Base-by-base conservation (phyloP, 495 filamentous ascomycete species). In the Margaritispora aquatica region DNA sequence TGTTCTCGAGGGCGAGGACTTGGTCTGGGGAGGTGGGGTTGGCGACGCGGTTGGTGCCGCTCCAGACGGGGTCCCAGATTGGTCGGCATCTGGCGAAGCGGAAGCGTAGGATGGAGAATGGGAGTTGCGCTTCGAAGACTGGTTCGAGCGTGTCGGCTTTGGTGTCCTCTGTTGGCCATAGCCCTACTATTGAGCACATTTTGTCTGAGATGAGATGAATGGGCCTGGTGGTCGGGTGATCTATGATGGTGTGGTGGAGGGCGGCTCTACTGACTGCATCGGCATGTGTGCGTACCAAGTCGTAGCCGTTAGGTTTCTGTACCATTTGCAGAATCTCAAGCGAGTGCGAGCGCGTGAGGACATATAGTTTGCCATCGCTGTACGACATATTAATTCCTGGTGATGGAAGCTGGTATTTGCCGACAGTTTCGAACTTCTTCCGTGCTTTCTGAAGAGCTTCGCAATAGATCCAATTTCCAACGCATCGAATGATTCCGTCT, bases 81-180 rank as follows among this genome's bases (percentile, higher is more conserved):
- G 81, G 78, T 36, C 77, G 73, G 24, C 69, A 72, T 48, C 72
- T 63, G 2, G 72, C 76, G 17, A 63, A 69, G 2, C 72, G 68
- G 51, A 87, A 77, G 46, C 70, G 73, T 5, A 78, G 70, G 29
- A 87, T 70, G 1, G 81, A 80, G 1, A 65, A 63, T 2, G 70
- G 68, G 15, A 87, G 69, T 36, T 76, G 66, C 7, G 75, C 81
- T 60, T 80, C 74, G 49, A 84, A 80, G 2, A 84, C 54, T 9
- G 77, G 47, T 2, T 63, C 51, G 1, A 63, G 62, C 34, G 71
- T 69, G 49, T 79, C 70, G 1, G 75, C 73, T 29, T 66, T 71
- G 11, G 71, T 71, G n/a, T 69, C 63, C 23, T 70, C 65, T 2
- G 77, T 71, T 3, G 75, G 65, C 80, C 79, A 84, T 17, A 85